Evolutionary conservation across 495 filamentous ascomycete genomes (phyloP), one percentile per base, ranked within the genome.

Genomic region (Annulohypoxylon nitens): DNA sequence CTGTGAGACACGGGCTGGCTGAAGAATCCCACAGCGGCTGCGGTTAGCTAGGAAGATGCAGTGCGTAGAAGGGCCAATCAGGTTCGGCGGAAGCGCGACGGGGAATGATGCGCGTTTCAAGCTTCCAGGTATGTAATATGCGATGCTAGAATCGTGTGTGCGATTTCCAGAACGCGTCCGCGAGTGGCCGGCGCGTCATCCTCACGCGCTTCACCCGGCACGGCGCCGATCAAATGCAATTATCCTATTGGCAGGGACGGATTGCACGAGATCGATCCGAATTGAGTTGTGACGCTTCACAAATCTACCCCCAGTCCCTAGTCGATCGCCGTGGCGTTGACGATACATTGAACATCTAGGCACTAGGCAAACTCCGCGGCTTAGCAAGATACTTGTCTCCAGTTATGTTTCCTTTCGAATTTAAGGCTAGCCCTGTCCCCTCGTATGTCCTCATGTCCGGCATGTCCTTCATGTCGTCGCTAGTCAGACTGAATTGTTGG

Each of bases 121-220:
- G 20, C 53, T 60, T 53, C 57, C 30, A 47, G 25, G 47, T 10
- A 64, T 60, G 59, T 30, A 30, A 37, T 10, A 64, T 60, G 59
- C 36, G 23, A 33, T 16, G 12, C 65, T 57, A 63, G 63, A 30
- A 54, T 26, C 20, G 18, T 23, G 20, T 4, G 54, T 65, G 30
- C 48, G 39, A 67, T 58, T 58, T 45, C 71, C 51, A 60, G 23
- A 68, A 53, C 67, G 62, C 72, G 72, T 70, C 18, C 37, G 54
- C 63, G 58, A 67, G 60, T 66, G 62, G 71, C 20, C 63, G 58
- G 62, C 72, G 72, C 72, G 72, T 70, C 67, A 74, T 64, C 45
- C 47, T 62, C 63, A 48, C 67, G 72, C 72, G 57, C 58, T 66
- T 58, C 47, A 7, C 50, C 54, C 66, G 62, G 26, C 54, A 67